Percentiles rank a stretch among this genome's conserved stretches.
Conservation (phyloP, 2,329 filamentous ascomycete genomes). For the Juglanconis oblonga region DNA sequence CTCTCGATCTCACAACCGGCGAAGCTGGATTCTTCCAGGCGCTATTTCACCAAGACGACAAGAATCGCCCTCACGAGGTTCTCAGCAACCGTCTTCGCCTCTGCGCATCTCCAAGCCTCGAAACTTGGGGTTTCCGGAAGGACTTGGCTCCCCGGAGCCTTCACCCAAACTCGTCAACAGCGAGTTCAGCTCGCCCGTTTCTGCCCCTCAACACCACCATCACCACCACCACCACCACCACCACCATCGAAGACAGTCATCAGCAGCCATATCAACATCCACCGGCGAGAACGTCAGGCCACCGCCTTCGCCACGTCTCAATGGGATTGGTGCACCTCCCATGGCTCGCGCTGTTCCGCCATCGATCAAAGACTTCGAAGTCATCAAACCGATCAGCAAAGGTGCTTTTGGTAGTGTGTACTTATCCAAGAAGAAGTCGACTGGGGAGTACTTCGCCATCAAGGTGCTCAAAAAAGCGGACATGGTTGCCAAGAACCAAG, state of each 20-base stretch:
- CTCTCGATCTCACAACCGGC: constrained; percentile 78
- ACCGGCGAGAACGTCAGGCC: constrained; percentile 54
- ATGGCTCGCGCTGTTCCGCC: constrained; percentile 87
- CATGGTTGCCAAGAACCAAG: constrained; percentile 99
- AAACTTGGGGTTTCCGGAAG: constrained; percentile 57
- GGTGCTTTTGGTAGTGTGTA: constrained; percentile 98
- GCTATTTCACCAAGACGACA: constrained; percentile 78
- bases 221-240: constrained; percentile 54
- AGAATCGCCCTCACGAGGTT: constrained; percentile 77
- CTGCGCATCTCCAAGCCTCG: constrained; percentile 82
- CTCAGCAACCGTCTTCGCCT: constrained; percentile 73
- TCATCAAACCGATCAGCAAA: constrained; percentile 99
- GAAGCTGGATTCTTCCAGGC: constrained; percentile 79
- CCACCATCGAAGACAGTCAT: constrained; percentile 81
- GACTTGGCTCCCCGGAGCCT: constrained; percentile 77
- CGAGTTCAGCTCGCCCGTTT: constrained; percentile 75
- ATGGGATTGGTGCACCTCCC: constrained; percentile 71
- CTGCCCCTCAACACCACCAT: constrained; percentile 53
- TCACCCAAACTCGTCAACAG: constrained; percentile 83
- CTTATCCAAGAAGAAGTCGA: constrained; percentile 96
- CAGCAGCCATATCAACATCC: constrained; percentile 69
- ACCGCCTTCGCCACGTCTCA: constrained; percentile 79
- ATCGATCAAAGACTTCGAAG: constrained; percentile 98
- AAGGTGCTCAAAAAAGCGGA: constrained; percentile 99
- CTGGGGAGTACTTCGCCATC: constrained; percentile 97